Evolutionary conservation across 192 early-diverging fungal species (phyloP).

Genomic region (Backusella mclennaniae): DNA sequence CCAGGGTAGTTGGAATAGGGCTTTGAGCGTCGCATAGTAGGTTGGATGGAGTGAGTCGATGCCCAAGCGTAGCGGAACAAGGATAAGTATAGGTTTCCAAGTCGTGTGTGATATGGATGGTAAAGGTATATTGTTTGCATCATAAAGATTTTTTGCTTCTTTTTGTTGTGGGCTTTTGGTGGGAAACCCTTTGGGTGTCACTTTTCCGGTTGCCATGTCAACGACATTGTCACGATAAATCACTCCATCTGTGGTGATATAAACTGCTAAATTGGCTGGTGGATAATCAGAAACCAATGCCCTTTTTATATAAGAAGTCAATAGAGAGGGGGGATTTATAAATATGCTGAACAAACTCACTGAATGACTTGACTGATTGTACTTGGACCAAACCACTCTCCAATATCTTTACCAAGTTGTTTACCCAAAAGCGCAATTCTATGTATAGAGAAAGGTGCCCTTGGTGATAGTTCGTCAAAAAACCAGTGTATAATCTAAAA

Average conservation of each 20-base stretch:
- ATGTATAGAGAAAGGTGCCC: constrained; percentile 88
- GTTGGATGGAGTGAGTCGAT: constrained; percentile 86
- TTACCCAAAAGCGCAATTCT: constrained; percentile 81
- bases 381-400: constrained; percentile 97
- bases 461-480: constrained; percentile 67
- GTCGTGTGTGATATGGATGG: constrained; percentile 1
- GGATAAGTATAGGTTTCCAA: constrained; percentile 73
- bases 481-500: constrained; percentile 60
- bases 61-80: constrained; percentile 88
- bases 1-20: constrained; percentile 72
- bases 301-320: constrained; percentile 35
- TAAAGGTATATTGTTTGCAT: constrained; percentile 9
- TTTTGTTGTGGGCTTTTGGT: constrained; percentile 14
- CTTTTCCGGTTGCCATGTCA: constrained; percentile 42
- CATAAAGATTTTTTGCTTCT: constrained; percentile 34
- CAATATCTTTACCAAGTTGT: constrained; percentile 86
- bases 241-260: constrained; percentile 82
- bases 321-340: constrained; percentile 15
- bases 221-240: constrained; percentile 74
- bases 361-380: constrained; percentile 80
- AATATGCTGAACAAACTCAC: constrained; percentile 41
- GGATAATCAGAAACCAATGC: constrained; percentile 58
- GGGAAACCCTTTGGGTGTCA: constrained; percentile 23
- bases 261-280: constrained; percentile 58
- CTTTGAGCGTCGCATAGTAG: constrained; percentile 75